Evolutionary conservation across 2,329 filamentous ascomycete genomes (phyloP).

Genomic region (Penicillium sp.): DNA sequence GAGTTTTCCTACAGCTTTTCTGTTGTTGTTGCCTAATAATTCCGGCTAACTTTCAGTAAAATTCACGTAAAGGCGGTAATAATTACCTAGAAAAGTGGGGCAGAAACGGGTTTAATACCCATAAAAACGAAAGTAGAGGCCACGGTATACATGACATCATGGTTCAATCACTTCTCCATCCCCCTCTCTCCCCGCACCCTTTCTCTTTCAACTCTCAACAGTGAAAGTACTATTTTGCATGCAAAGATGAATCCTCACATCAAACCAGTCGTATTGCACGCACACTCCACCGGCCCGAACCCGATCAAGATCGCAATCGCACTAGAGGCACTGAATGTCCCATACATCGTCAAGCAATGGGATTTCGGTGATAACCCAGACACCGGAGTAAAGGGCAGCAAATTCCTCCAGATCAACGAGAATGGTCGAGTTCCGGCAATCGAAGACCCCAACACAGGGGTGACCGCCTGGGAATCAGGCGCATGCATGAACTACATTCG

Average conservation of each 20-base stretch:
- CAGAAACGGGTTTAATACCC: too few relatives aligned
- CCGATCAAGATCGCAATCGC: slow-evolving; percentile 47
- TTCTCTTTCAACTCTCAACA: neutral
- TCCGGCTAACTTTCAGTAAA: too few relatives aligned
- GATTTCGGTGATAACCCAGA: slow-evolving; percentile 41
- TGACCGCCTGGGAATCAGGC: slow-evolving; percentile 41
- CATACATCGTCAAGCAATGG: slow-evolving; percentile 45
- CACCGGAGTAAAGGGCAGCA: slow-evolving; percentile 31
- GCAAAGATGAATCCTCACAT: slow-evolving; percentile 18
- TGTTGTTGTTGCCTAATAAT: too few relatives aligned
- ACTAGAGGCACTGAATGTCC: slow-evolving; percentile 42
- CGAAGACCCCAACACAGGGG: slow-evolving; percentile 41
- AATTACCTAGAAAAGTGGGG: too few relatives aligned
- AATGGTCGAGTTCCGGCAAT: slow-evolving; percentile 45
- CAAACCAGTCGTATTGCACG: slow-evolving; percentile 42
- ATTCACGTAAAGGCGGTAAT: too few relatives aligned
- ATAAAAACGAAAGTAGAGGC: too few relatives aligned
- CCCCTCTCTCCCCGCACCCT: neutral
- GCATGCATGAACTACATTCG: slow-evolving; percentile 42
- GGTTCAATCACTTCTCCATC: slow-evolving; percentile 2
- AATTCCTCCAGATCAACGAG: slow-evolving; percentile 44
- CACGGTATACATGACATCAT: slow-evolving; percentile 28
- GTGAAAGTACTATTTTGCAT: neutral
- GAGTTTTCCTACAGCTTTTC: too few relatives aligned
- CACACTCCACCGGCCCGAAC: slow-evolving; percentile 44